Evolutionary conservation across 1,139 yeast genomes (phyloP).

Genomic region (Geotrichum siamense): DNA sequence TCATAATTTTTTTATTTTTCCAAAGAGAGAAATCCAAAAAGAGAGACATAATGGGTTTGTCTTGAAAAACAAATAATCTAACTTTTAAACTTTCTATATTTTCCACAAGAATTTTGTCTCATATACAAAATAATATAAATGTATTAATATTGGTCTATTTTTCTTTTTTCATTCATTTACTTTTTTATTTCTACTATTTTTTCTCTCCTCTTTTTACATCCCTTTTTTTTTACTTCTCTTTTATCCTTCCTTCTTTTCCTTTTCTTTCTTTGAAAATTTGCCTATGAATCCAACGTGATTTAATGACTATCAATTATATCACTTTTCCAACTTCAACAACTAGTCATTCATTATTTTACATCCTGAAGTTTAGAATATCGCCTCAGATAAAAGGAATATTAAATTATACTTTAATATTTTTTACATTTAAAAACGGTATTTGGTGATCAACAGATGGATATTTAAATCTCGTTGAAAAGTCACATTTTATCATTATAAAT

Average conservation of each 20-base stretch:
- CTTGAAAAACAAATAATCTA: slow-evolving; percentile 3
- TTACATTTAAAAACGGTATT: too few relatives aligned
- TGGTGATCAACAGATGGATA: too few relatives aligned
- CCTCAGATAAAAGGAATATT: too few relatives aligned
- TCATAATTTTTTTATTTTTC: too few relatives aligned
- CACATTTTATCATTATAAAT: too few relatives aligned
- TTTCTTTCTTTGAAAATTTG: not conserved
- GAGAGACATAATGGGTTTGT: slow-evolving; percentile 2
- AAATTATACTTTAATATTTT: too few relatives aligned
- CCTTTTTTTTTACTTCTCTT: not conserved
- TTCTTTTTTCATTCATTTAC: not conserved
- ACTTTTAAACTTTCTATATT: not conserved
- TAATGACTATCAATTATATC: too few relatives aligned
- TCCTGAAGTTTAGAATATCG: too few relatives aligned
- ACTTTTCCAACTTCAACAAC: too few relatives aligned
- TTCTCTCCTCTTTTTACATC: not conserved
- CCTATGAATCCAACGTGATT: too few relatives aligned
- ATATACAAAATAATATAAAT: slow-evolving; percentile 3
- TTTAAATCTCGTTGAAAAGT: too few relatives aligned
- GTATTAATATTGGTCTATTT: slow-evolving; percentile 1
- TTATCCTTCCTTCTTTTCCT: not conserved
- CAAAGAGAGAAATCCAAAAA: not conserved
- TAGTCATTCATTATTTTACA: too few relatives aligned
- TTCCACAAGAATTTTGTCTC: slow-evolving; percentile 1
- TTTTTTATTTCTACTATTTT: slow-evolving; percentile 1